These are phyloP conservation scores for Tetrahymena thermophila DNA, from an alignment of 73 alveolate species.

Conservation along the genomic window DNA sequence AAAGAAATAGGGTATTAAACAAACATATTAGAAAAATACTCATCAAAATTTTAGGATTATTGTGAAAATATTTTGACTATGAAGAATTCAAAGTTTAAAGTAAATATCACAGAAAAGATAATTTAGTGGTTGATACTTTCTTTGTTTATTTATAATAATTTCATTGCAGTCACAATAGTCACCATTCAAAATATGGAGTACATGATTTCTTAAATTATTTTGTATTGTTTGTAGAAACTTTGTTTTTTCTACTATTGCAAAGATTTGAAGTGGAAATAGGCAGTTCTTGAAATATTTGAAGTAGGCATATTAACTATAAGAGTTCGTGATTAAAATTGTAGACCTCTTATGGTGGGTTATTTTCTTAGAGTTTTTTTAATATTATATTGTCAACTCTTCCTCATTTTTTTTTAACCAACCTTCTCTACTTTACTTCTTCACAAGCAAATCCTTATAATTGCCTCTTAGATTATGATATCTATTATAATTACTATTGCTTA, in stretches of 20 bases:
- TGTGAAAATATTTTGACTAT: neutral
- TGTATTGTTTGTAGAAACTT: neutral
- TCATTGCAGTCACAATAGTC: neutral
- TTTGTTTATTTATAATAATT: neutral
- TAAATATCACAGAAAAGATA: neutral
- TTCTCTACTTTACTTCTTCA: neutral
- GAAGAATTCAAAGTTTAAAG: neutral
- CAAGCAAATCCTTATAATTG: neutral
- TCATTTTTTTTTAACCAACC: neutral
- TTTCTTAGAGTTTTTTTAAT: neutral
- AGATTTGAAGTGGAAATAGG: neutral
- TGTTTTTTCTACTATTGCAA: neutral
- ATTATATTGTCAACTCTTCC: neutral
- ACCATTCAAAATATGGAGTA: neutral
- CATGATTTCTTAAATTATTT: neutral
- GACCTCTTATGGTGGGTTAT: neutral
- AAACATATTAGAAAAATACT: neutral
- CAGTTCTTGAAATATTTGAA: neutral
- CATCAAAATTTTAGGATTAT: neutral
- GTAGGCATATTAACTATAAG: neutral
- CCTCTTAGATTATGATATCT: neutral
- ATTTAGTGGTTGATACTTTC: neutral
- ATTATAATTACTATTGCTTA: neutral
- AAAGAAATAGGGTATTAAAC: neutral
- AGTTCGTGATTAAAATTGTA: neutral